Evolutionary conservation across 2,329 filamentous ascomycete species (phyloP), one percentile per base, ranked within the genome.

Genomic region (Aureobasidium pullulans): DNA sequence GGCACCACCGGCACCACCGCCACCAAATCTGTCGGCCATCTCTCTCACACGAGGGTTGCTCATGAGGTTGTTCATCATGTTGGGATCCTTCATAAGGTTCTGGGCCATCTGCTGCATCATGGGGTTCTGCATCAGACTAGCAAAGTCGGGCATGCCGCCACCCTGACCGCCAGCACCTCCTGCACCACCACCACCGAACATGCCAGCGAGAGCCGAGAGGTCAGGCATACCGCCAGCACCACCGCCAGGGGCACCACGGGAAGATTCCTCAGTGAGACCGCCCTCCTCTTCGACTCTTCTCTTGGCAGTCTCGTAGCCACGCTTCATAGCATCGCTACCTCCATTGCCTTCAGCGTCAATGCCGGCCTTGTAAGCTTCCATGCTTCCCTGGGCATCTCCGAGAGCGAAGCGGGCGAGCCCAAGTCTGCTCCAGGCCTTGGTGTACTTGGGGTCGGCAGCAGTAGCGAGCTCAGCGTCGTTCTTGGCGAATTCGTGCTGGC

Each of bases 81-180:
- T 89, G 0, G 94, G 94, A 77, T 99, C 96, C 76, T 85, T 90
- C 94, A 97, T 97, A 59, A 99, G 76, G 75, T 90, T 96, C 79
- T 96, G 90, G 4, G 94, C 94, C 91, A 97, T 96, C 77, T 83
- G 89, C 53, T 91, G 85, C 77, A 99, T 96, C 94, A 97, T 97
- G 59, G 94, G 94, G 79, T 97, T 99, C 79, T 80, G 91, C 91
- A 97, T 96, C 73, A 99, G 86, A 64, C 84, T 84, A 64, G 84
- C 77, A 28, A 99, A 79, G 73, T 97, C 93, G 11, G 92, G 91
- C 88, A 96, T 94, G 58, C 89, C 90, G 54, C 87, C 87, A 7
- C 78, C 85, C 23, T 23, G 23, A 19, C 82, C 86, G 5, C 83
- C 86, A 9, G 76, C 84, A 29, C 76, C 80, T 13, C 79, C 84